phyloP scores from a whole-genome alignment of 1,284 basidiomycete species.

The Pholiota adiposa region DNA sequence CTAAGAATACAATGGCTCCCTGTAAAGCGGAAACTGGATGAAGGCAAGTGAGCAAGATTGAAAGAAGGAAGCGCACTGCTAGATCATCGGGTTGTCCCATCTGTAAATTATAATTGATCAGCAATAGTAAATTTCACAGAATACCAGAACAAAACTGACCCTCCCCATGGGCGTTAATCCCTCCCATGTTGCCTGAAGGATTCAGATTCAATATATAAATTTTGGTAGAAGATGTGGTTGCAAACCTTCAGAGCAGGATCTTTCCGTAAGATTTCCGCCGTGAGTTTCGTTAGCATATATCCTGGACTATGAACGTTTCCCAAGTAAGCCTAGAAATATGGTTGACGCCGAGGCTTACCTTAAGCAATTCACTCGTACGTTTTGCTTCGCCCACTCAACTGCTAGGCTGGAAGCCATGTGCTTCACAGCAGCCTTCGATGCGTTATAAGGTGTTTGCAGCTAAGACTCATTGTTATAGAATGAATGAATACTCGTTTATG shows the following conservation, averaged over 20 bases:
- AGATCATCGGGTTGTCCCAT: conserved; percentile 82
- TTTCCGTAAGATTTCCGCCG: conserved; percentile 75
- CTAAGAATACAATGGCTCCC: conserved; percentile 86
- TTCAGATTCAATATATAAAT: neutral
- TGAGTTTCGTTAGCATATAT: conserved; percentile 90
- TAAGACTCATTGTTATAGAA: conserved; percentile 36
- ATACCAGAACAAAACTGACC: conserved; percentile 44
- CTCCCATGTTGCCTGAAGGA: conserved; percentile 83
- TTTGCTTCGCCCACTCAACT: conserved; percentile 89
- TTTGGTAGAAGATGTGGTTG: conserved; percentile 6
- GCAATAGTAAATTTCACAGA: conserved; percentile 6
- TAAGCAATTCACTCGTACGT: conserved; percentile 81
- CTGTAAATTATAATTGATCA: conserved; percentile 34
- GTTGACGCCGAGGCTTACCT: conserved; percentile 64
- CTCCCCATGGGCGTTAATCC: conserved; percentile 88
- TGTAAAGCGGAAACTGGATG: conserved; percentile 29
- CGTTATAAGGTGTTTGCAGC: conserved; percentile 95
- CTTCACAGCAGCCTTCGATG: conserved; percentile 90
- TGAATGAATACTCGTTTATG: neutral
- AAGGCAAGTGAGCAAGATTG: neutral
- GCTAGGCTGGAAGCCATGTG: conserved; percentile 88
- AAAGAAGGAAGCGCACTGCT: conserved; percentile 48
- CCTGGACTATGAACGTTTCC: conserved; percentile 76
- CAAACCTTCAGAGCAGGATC: conserved; percentile 74
- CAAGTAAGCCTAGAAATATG: conserved; percentile 11